phyloP scores from a whole-genome alignment of 495 filamentous ascomycete species.

The Emericellopsis terricola region DNA sequence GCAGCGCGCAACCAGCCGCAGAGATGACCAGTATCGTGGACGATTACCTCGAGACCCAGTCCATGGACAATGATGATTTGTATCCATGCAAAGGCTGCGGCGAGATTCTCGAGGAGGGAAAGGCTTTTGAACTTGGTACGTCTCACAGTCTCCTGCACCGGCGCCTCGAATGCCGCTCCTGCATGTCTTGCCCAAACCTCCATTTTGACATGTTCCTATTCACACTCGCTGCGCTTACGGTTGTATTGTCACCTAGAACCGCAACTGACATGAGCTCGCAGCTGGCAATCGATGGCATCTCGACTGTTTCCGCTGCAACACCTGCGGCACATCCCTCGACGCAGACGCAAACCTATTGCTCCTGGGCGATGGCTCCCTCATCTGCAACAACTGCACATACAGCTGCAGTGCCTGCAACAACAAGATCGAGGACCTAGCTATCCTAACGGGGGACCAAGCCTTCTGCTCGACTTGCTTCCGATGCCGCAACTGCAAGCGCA shows the following conservation, averaged over 20 bases:
- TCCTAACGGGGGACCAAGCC: constrained; percentile 96
- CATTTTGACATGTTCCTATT: background rate
- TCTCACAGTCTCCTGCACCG: constrained; percentile 6
- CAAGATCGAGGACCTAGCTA: constrained; percentile 97
- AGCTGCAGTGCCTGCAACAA: constrained; percentile 93
- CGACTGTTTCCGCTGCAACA: constrained; percentile 97
- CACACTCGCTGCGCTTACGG: background rate
- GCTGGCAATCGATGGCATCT: constrained; percentile 99
- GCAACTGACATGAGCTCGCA: no score
- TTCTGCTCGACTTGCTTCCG: constrained; percentile 96
- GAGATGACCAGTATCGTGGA: constrained; percentile 21
- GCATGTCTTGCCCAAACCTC: constrained; percentile 1
- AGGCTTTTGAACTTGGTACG: constrained; percentile 94
- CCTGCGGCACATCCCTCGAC: constrained; percentile 86
- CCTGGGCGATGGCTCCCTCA: constrained; percentile 91
- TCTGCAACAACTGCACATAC: constrained; percentile 99
- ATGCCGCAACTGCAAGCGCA: constrained; percentile 93
- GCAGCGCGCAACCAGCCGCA: background rate
- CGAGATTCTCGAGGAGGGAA: constrained; percentile 96
- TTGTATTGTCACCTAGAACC: no score
- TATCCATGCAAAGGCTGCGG: constrained; percentile 97
- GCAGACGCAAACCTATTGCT: constrained; percentile 96
- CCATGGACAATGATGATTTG: constrained; percentile 75
- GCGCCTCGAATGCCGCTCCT: background rate
- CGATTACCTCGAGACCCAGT: constrained; percentile 52